These are phyloP conservation scores for Corymbia calophylla DNA, from an alignment of 441 rosid genomes.

Conservation along the genomic window DNA sequence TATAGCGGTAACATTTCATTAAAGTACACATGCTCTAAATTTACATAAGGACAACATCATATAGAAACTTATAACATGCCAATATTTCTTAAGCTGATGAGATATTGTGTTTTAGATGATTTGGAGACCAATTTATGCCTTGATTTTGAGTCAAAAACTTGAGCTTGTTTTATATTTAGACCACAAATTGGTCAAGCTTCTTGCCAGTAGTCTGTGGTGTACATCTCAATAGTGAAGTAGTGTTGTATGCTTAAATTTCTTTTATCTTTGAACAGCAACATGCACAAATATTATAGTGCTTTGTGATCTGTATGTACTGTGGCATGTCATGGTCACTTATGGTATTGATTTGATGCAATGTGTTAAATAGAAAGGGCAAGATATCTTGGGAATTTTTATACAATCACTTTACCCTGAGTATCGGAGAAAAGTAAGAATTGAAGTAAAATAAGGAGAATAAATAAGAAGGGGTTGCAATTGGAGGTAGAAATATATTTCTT, in stretches of 20 bases:
- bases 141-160: neutral
- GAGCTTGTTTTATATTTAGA: neutral
- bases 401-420: neutral
- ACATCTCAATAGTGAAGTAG: neutral
- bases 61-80: neutral
- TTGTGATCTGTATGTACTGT: neutral
- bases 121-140: neutral
- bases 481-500: neutral
- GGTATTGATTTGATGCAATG: neutral
- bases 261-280: neutral
- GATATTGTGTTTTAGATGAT: neutral
- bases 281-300: neutral
- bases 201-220: neutral
- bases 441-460: neutral
- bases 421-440: neutral
- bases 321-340: neutral
- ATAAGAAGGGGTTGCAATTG: neutral
- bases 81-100: neutral
- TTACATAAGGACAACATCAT: neutral
- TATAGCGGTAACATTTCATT: constrained; percentile 18
- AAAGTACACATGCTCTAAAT: neutral
- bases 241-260: neutral
- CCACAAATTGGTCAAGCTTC: neutral
- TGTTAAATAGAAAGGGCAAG: neutral
- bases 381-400: neutral